Base-by-base conservation (phyloP, 192 early-diverging fungal genomes). In the Phycomyces blakesleeanus region DNA sequence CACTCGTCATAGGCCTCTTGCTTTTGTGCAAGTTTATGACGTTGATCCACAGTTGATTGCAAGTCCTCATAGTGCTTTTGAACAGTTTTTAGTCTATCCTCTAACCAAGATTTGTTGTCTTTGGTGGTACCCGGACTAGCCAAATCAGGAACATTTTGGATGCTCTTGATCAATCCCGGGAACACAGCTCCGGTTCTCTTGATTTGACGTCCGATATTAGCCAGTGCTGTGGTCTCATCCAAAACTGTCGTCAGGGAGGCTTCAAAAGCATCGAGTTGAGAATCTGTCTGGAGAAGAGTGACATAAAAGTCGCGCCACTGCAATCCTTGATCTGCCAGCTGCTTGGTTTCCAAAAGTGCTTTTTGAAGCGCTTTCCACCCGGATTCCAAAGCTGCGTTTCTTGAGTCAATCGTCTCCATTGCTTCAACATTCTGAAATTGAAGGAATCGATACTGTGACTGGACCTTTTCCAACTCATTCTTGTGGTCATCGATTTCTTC, bases 381-480 rank as follows among this genome's bases (percentile, higher is more conserved):
- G 5, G 8, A 1, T 8, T 63, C 61, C 20, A 63, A 24, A n/a
- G 27, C 15, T 11, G 22, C 10, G 51, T 63, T 50, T 20, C 38
- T n/a, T 20, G 7, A 3, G 39, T 54, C 38, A 8, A 54, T 37
- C 7, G 51, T 6, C 21, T 29, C 6, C 25, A 61, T 15, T 5
- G n/a, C 16, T 1, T 49, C 37, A 1, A 63, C 51, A 10, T 63
- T 54, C 16, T 63, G 51, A 3, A 63, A 37, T 21, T 63, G 29
- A 14, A 63, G 27, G n/a, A 63, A 63, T 0, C 51, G 51, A 20
- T 63, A 54, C 34, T 53, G 51, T 16, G 61, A 63, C 16, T 51
- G 29, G 5, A 34, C 21, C 12, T 63, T 27, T 16, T 63, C 61
- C 20, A 52, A 53, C 20, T 38, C 25, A 26, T 63, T 51, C 34